These are phyloP conservation scores for Phytopythium aichiense DNA, from an alignment of 352 stramenopile species.

Conservation along the genomic window DNA sequence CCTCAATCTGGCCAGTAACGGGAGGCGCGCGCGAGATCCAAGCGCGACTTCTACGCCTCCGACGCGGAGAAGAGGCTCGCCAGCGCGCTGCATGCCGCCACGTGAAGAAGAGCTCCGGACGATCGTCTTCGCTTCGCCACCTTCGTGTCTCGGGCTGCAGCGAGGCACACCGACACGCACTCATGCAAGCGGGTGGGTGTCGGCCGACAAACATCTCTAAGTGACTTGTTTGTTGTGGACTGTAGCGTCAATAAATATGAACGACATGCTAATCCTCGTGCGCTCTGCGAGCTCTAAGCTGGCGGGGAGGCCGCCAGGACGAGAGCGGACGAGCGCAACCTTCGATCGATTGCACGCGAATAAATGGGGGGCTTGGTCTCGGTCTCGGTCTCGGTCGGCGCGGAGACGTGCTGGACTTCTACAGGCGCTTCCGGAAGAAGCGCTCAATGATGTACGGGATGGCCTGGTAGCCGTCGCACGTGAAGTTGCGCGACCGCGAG, in stretches of 20 bases:
- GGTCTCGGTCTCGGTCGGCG: neutral
- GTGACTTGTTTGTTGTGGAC: too few species aligned
- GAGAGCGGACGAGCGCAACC: conserved; percentile 15
- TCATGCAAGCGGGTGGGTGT: too few species aligned
- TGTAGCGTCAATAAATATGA: conserved; percentile 4
- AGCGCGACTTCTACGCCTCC: too few species aligned
- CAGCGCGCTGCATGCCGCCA: too few species aligned
- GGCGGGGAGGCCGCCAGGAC: neutral
- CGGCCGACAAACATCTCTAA: too few species aligned
- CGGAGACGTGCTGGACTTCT: conserved; percentile 2
- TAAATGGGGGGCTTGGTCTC: conserved; percentile 2
- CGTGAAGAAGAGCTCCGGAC: too few species aligned
- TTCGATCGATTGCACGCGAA: conserved; percentile 29
- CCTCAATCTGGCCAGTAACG: too few species aligned
- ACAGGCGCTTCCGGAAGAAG: conserved; percentile 30
- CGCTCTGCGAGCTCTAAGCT: neutral
- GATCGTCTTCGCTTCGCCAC: too few species aligned
- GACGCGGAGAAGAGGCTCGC: too few species aligned
- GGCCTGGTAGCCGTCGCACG: conserved; percentile 32
- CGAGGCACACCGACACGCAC: too few species aligned
- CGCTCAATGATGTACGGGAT: conserved; percentile 41
- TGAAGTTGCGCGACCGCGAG: conserved; percentile 19
- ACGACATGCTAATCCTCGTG: neutral
- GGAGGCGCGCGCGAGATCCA: too few species aligned
- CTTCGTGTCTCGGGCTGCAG: too few species aligned